Evolutionary conservation across 2,329 filamentous ascomycete species (phyloP).

Genomic region (Parastagonospora nodorum): DNA sequence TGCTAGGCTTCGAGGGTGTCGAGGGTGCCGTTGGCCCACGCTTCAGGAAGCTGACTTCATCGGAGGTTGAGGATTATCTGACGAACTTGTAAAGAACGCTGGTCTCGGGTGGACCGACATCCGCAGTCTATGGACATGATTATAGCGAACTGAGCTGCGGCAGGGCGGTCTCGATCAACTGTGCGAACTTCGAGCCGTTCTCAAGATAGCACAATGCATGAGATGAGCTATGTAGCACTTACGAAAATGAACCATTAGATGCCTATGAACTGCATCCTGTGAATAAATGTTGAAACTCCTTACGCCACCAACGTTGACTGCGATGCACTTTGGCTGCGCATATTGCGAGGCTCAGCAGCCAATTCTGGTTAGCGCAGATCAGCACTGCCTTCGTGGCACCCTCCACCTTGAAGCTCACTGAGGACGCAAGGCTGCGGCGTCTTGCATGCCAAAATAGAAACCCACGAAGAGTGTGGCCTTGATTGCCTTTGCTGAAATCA

Average conservation of each 20-base stretch:
- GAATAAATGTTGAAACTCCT: background rate
- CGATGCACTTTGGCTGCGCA: background rate
- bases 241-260: conserved; percentile 26
- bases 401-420: no score
- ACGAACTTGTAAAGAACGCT: conserved; percentile 79
- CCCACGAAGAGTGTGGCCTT: no score
- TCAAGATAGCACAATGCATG: conserved; percentile 11
- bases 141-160: conserved; percentile 6
- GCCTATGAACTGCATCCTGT: background rate
- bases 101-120: background rate
- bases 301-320: background rate
- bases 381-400: no score
- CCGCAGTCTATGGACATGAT: background rate
- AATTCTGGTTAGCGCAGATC: conserved; percentile 2
- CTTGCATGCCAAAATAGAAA: no score
- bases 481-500: no score
- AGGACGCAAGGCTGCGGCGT: no score
- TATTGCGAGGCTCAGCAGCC: background rate
- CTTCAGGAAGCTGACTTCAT: conserved; percentile 92
- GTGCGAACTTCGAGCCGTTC: background rate
- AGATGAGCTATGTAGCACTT: conserved; percentile 27
- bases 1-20: conserved; percentile 89
- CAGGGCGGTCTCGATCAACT: conserved; percentile 2
- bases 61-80: conserved; percentile 99
- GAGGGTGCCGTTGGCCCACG: conserved; percentile 82